These are phyloP conservation scores for Trichosporon inkin DNA, from an alignment of 1,284 basidiomycete species.

Conservation along the genomic window DNA sequence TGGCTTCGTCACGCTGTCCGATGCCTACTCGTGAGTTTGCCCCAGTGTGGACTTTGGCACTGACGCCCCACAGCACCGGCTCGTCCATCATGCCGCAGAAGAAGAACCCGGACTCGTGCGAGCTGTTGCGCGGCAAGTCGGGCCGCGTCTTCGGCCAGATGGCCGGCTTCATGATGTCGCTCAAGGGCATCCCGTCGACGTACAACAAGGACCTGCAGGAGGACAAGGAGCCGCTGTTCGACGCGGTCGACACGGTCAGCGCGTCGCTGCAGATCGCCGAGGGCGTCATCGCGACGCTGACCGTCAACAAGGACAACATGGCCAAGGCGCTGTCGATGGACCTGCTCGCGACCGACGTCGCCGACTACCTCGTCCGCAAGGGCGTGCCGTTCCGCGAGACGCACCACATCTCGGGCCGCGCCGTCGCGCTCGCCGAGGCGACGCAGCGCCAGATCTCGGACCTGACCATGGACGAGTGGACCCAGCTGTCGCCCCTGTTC, in stretches of 20 bases:
- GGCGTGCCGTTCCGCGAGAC: slow-evolving; percentile 98
- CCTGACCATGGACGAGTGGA: slow-evolving; percentile 73
- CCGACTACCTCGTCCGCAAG: slow-evolving; percentile 96
- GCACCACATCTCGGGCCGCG: slow-evolving; percentile 93
- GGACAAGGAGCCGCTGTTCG: slow-evolving; percentile 96
- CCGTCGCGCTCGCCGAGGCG: slow-evolving; percentile 88
- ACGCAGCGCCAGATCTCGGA: slow-evolving; percentile 74
- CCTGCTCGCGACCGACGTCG: slow-evolving; percentile 93
- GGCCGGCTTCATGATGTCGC: slow-evolving; percentile 96
- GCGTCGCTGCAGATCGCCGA: slow-evolving; percentile 88
- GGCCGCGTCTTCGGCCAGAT: slow-evolving; percentile 94
- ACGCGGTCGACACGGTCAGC: slow-evolving; percentile 84
- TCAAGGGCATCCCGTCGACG: slow-evolving; percentile 94
- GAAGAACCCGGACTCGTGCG: slow-evolving; percentile 96
- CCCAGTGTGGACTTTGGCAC: too few relatives aligned
- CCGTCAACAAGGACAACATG: slow-evolving; percentile 86
- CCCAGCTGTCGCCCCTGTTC: slow-evolving; percentile 71
- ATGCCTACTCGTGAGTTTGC: slow-evolving; percentile 98
- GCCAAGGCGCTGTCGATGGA: slow-evolving; percentile 85
- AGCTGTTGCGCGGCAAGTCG: slow-evolving; percentile 89
- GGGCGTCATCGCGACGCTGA: slow-evolving; percentile 86
- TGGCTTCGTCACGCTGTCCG: slow-evolving; percentile 87
- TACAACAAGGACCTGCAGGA: slow-evolving; percentile 99
- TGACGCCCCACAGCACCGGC: too few relatives aligned
- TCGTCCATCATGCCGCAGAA: slow-evolving; percentile 99